Percentiles rank a stretch among this genome's conserved stretches.
Conservation (phyloP, 768 basidiomycete genomes). For the Terana coerulea region DNA sequence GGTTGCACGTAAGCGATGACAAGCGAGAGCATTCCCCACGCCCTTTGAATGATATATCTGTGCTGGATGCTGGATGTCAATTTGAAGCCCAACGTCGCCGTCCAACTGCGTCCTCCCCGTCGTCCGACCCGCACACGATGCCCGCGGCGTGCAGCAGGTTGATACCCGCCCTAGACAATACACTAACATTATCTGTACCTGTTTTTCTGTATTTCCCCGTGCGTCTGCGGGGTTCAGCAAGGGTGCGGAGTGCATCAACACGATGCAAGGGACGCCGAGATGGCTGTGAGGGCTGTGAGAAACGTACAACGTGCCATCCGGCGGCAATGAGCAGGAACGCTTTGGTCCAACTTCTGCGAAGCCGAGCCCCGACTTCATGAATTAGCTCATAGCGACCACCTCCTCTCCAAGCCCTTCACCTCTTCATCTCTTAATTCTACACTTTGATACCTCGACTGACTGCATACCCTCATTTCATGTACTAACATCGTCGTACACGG, state of each 20-base stretch:
- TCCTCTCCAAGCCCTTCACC: too few species aligned
- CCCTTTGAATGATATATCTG: slow-evolving; percentile 6
- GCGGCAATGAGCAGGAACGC: too few species aligned
- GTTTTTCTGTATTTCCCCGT: background rate
- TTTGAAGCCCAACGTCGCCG: slow-evolving; percentile 5
- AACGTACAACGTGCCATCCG: too few species aligned
- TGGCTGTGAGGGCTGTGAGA: too few species aligned
- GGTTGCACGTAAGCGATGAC: background rate
- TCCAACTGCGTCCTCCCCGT: background rate
- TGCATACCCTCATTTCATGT: too few species aligned
- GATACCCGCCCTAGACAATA: slow-evolving; percentile 1
- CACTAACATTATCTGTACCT: background rate
- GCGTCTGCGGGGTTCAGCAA: background rate
- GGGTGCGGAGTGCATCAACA: slow-evolving; percentile 1
- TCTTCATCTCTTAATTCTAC: too few species aligned
- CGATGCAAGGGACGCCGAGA: background rate
- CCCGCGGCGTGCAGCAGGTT: background rate
- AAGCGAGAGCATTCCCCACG: slow-evolving; percentile 9
- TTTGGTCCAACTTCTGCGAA: too few species aligned
- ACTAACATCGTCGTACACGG: too few species aligned
- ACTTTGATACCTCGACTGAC: too few species aligned
- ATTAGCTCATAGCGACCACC: too few species aligned
- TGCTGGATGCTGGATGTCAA: slow-evolving; percentile 1
- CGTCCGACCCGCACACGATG: background rate
- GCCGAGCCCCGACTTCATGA: too few species aligned